Evolutionary conservation across 345 rosid genomes (phyloP), one percentile per base, ranked within the genome.

Genomic region (Acer saccharum): DNA sequence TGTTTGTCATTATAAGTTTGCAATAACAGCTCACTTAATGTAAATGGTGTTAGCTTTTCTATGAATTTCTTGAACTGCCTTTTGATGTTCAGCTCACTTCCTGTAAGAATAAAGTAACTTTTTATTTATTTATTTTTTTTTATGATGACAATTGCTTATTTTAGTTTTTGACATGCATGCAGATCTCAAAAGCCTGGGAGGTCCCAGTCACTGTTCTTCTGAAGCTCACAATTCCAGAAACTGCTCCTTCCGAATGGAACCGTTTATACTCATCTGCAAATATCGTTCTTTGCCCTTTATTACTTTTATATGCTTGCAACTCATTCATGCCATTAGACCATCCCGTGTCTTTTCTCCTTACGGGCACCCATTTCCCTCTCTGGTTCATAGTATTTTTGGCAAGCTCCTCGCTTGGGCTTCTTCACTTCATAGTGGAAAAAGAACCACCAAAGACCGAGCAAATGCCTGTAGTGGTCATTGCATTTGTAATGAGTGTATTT

Each of bases 401-500:
- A 65, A 91, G 94, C 83, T 81, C 91, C 50, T 89, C 97, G 21
- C 91, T 94, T 0, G 94, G 94, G 20, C 68, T 86, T 76, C 91
- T 96, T 76, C 95, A 94, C 88, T 94, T 84, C 80, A 80, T 90
- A 58, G 57, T 91, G 27, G 97, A 96, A 86, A 91, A 80, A 61
- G 94, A 94, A 79, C 91, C 97, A 48, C 97, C 99, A 7, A 89
- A 96, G 79, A 87, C 88, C 0, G 98, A 96, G 89, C 95, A 90
- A 85, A 72, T 94, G 27, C 87, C 86, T 0, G 83, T 94, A 3
- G 88, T 92, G 63, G 73, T 93, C 48, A 29, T 88, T 64, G 94
- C 97, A 75, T 96, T 94, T 77, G 60, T 91, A 71, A 94, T 96
- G 99, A 92, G 97, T 68, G 99, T 96, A 32, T 91, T 92, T 76